phyloP scores from a whole-genome alignment of 2,329 filamentous ascomycete genomes.

The Diaporthe amygdali region DNA sequence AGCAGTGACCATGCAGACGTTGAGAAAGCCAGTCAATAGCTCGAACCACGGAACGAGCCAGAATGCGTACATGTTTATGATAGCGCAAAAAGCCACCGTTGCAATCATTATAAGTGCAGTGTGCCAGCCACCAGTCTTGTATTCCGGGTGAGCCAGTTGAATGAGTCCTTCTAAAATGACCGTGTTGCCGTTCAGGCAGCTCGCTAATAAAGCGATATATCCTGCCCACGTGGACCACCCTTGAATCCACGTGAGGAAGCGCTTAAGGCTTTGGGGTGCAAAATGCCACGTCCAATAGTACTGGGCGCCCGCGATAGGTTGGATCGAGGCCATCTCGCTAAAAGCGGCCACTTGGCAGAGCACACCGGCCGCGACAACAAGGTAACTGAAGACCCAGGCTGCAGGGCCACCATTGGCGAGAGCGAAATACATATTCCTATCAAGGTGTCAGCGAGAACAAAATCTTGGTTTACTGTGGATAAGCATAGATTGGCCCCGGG shows the following conservation, averaged over 20 bases:
- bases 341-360: slow-evolving; percentile 39
- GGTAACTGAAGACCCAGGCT: slow-evolving; percentile 36
- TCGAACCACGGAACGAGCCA: slow-evolving; percentile 45
- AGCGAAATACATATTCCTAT: slow-evolving; percentile 28
- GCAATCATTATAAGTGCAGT: slow-evolving; percentile 43
- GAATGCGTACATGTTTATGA: slow-evolving; percentile 39
- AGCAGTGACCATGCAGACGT: slow-evolving; percentile 17
- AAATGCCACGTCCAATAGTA: slow-evolving; percentile 45
- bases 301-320: slow-evolving; percentile 45
- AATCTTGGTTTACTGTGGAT: background rate
- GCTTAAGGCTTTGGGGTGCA: background rate
- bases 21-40: slow-evolving; percentile 39
- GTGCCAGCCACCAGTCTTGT: slow-evolving; percentile 37
- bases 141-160: slow-evolving; percentile 16
- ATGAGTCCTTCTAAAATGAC: slow-evolving; percentile 23
- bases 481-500: background rate
- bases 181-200: slow-evolving; percentile 35
- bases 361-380: slow-evolving; percentile 36
- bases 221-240: slow-evolving; percentile 48
- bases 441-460: background rate
- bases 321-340: slow-evolving; percentile 45
- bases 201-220: slow-evolving; percentile 41
- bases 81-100: slow-evolving; percentile 31
- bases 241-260: slow-evolving; percentile 25
- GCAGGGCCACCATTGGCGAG: slow-evolving; percentile 40